Base-by-base conservation (phyloP, 2,329 filamentous ascomycete species). In the Stachybotrys chartarum region DNA sequence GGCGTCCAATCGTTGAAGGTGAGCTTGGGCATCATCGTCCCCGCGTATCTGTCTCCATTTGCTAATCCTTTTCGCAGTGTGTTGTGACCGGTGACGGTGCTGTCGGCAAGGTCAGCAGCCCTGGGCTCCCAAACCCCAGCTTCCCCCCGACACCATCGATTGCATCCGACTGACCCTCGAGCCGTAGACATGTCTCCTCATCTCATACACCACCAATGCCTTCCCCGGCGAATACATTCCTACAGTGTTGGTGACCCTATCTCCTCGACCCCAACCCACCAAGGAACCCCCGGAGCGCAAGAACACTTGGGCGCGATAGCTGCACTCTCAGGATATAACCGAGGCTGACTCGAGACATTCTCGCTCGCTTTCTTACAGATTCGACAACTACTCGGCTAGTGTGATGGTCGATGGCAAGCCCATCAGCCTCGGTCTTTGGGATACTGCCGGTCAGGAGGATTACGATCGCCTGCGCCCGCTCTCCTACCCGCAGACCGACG, bases 181-280 rank as follows among this genome's bases (percentile, higher is more conserved):
- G 44, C 56, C 58, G 54, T 59, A 97, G 93, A 99, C 94, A 81
- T 99, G 94, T 80, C 86, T 99, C 58, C 86, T 99, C 67, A 99
- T 99, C 72, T 97, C 93, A 54, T 99, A 99, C 79, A 97, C 94
- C 61, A 99, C 94, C 61, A 99, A 97, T 79, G 94, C 94, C 62
- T 99, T 99, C 74, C 94, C 94, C n/a, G 94, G 94, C 74, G 94
- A 99, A 81, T 99, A 99, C 76, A 97, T 99, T 66, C 94, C 94
- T 63, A 99, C 94, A 66, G 94, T 99, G 89, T 94, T 78, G 74
- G 87, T 80, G n/a, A 45, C 55, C 50, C 35, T 42, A 24, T 24
- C 14, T 42, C 14, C 35, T 42, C 35, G 14, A 10, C 5, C 35
- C 35, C 10, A 42, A 10, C 10, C 35, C 8, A 42, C 10, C 35